These are phyloP conservation scores for Coccomyxa sp. DNA, from an alignment of 139 green algal species.

Conservation along the genomic window DNA sequence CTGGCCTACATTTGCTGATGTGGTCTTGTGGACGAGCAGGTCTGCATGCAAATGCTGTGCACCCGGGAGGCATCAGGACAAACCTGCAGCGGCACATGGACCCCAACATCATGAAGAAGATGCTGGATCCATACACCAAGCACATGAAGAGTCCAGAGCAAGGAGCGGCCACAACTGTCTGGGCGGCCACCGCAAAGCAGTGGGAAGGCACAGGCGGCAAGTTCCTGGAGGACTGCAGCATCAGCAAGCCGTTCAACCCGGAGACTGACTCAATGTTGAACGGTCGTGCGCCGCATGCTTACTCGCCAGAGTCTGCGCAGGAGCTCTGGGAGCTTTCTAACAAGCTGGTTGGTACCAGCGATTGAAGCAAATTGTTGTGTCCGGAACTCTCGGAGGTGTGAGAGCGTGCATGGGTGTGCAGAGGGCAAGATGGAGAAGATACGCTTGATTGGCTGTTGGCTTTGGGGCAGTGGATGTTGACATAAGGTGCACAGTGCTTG, in stretches of 20 bases:
- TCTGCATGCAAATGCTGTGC: constrained; percentile 16
- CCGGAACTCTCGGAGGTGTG: no score
- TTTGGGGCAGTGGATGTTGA: no score
- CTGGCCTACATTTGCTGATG: no score
- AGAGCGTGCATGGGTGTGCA: no score
- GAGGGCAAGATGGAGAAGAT: no score
- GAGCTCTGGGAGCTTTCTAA: constrained; percentile 18
- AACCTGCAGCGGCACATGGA: constrained; percentile 16
- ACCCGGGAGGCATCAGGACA: constrained; percentile 21
- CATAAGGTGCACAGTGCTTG: no score
- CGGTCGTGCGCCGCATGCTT: background rate
- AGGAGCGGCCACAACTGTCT: constrained; percentile 21
- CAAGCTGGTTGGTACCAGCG: constrained; percentile 9
- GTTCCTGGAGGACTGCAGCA: constrained; percentile 20
- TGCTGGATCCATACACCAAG: background rate
- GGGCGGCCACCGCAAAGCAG: constrained; percentile 13
- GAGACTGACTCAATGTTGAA: background rate
- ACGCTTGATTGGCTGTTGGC: no score
- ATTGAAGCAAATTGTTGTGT: background rate
- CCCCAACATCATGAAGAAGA: background rate
- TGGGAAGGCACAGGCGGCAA: constrained; percentile 20
- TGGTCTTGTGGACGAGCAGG: background rate
- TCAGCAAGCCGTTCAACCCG: constrained; percentile 8
- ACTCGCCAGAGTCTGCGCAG: constrained; percentile 9
- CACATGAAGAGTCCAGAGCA: constrained; percentile 20